Base-by-base conservation (phyloP, 768 basidiomycete species). In the Tulasnella sp. region DNA sequence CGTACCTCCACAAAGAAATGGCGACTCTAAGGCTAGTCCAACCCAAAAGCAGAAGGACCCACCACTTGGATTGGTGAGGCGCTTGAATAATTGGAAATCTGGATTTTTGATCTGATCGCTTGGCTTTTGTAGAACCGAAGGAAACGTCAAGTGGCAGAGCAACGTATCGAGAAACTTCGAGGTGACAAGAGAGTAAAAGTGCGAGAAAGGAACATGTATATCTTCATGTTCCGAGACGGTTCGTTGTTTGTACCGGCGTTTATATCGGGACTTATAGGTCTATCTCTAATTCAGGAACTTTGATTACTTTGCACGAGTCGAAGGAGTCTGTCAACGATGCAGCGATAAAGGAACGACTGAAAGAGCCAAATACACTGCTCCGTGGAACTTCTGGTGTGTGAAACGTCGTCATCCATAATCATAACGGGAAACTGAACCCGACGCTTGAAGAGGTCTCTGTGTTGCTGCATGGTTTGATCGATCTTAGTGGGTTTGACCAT, bases 191-290 rank as follows among this genome's bases (percentile, higher is more conserved):
- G 88, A 70, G 84, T 89, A 12, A 81, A 84, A 44, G 86, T 91
- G 29, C 83, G 84, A 72, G 81, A 88, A 42, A 80, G 85, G 36
- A 87, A 90, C 2, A 82, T 91, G 80, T 89, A 83, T 76, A 85
- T 91, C 72, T 91, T 90, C 80, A 82, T 91, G 9, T 82, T 87
- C 75, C 83, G 87, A 71, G 86, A 90, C 76, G 89, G 89, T 84
- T 76, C 67, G 80, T 34, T 68, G 41, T 12, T 64, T 42, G 78
- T 75, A 39, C 59, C 35, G 22, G 73, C n/a, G 32, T 59, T 12
- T 26, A 47, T 73, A 74, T 41, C 11, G 22, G n/a, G 7, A 16
- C 37, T 14, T 37, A 17, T 42, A 8, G 67, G 52, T 29, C 19
- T n/a, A n/a, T n/a, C 17, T 8, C 34, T 6, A 19, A 16, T 35